Conservation (phyloP, 2,329 filamentous ascomycete genomes). For the Rosellinia necatrix region DNA sequence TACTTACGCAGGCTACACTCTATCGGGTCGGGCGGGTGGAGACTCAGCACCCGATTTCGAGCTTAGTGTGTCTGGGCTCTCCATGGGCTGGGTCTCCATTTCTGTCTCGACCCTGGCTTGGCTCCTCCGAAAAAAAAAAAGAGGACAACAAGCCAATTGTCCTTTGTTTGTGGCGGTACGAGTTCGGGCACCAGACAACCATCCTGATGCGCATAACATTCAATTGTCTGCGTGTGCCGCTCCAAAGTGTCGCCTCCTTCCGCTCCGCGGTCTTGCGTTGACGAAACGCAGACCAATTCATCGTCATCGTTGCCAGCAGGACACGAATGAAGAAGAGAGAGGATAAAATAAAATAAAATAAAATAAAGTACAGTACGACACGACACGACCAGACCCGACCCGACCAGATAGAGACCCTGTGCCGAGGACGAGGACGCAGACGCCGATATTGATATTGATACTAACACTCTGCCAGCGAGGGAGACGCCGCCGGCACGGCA, state of each 20-base stretch:
- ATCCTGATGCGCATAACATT: constrained; percentile 6
- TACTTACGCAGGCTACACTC: no score
- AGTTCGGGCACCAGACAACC: neutral
- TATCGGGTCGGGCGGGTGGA: no score
- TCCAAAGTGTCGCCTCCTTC: neutral
- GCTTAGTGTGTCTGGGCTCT: no score
- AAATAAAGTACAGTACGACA: no score
- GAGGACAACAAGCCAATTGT: constrained; percentile 10
- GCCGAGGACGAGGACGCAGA: no score
- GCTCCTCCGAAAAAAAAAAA: constrained; percentile 3
- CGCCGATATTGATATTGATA: neutral
- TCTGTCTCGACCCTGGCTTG: constrained; percentile 5
- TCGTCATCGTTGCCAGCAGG: no score
- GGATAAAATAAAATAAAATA: no score
- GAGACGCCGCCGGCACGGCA: no score
- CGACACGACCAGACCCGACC: no score
- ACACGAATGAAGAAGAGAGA: no score
- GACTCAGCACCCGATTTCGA: no score
- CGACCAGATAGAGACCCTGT: no score
- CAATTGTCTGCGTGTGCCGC: constrained; percentile 3
- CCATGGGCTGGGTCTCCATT: neutral
- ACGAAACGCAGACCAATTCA: constrained; percentile 5
- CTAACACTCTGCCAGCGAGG: neutral
- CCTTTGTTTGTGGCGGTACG: neutral
- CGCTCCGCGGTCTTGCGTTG: neutral